Conservation (phyloP, 2,329 filamentous ascomycete species). For the Epichloe aotearoae region DNA sequence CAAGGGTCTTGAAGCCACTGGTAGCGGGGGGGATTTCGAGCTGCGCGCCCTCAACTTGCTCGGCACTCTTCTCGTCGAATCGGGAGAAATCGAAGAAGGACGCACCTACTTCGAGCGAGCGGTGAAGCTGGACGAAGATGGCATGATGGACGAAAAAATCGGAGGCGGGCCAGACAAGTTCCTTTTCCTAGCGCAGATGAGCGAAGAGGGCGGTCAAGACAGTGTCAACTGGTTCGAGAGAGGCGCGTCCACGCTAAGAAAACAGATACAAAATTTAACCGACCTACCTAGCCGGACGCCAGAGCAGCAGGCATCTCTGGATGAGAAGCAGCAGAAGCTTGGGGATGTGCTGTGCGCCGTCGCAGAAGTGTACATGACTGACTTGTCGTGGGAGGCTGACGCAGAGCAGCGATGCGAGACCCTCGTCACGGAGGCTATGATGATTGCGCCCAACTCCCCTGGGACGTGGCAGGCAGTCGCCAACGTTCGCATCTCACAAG, state of each 20-base stretch:
- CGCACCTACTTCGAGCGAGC: slow-evolving; percentile 60
- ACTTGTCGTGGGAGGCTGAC: slow-evolving; percentile 83
- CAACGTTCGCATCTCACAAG: slow-evolving; percentile 84
- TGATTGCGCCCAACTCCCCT: slow-evolving; percentile 62
- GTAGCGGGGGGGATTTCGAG: slow-evolving; percentile 32
- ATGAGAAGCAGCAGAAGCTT: slow-evolving; percentile 66
- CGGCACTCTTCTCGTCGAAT: slow-evolving; percentile 69
- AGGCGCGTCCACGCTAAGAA: slow-evolving; percentile 59
- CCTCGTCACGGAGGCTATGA: slow-evolving; percentile 78
- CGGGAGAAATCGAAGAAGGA: slow-evolving; percentile 68
- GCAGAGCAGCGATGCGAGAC: slow-evolving; percentile 80
- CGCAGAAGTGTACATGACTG: slow-evolving; percentile 97
- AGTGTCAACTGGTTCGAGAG: slow-evolving; percentile 55
- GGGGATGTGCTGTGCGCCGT: slow-evolving; percentile 89
- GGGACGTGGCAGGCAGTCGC: slow-evolving; percentile 95
- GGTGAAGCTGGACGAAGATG: slow-evolving; percentile 63
- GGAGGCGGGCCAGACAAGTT: slow-evolving; percentile 91
- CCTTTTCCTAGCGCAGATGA: slow-evolving; percentile 85
- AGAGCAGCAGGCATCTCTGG: slow-evolving; percentile 30
- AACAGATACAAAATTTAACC: slow-evolving; percentile 53
- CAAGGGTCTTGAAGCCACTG: slow-evolving; percentile 29
- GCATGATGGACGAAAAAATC: slow-evolving; percentile 51
- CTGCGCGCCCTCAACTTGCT: slow-evolving; percentile 61
- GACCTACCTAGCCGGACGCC: slow-evolving; percentile 25
- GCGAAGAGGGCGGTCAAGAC: slow-evolving; percentile 52